A percentile compares a stretch with the other conserved stretches of the same genome.
Evolutionary conservation across 2,329 filamentous ascomycete species (phyloP).

Genomic region (Diaporthe ampelina): DNA sequence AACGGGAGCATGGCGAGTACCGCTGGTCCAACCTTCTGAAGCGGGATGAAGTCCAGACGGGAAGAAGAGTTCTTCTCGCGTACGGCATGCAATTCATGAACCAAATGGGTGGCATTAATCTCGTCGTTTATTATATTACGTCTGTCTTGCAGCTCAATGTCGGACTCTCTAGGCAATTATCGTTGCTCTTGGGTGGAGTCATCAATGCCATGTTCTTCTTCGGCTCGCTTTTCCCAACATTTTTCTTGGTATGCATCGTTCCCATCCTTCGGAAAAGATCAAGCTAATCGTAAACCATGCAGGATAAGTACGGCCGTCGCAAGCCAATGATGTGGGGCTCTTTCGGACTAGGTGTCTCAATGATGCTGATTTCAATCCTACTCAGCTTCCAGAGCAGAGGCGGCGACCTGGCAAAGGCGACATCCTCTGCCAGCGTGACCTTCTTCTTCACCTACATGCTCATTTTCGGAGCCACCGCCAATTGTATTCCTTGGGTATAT

Average conservation of each 20-base stretch:
- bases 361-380: slow-evolving; percentile 55
- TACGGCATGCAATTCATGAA: slow-evolving; percentile 65
- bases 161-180: slow-evolving; percentile 48
- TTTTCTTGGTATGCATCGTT: slow-evolving; percentile 26
- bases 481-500: slow-evolving; percentile 55
- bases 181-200: slow-evolving; percentile 53
- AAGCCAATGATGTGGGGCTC: slow-evolving; percentile 60
- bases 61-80: slow-evolving; percentile 60
- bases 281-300: background rate
- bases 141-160: slow-evolving; percentile 53
- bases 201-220: slow-evolving; percentile 56
- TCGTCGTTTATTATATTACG: slow-evolving; percentile 56
- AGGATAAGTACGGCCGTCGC: slow-evolving; percentile 51
- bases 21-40: slow-evolving; percentile 58
- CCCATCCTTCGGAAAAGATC: background rate
- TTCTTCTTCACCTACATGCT: slow-evolving; percentile 53
- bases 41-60: slow-evolving; percentile 57
- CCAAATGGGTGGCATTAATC: slow-evolving; percentile 63
- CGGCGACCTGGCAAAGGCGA: slow-evolving; percentile 41
- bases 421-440: slow-evolving; percentile 49
- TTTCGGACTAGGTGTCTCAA: slow-evolving; percentile 51
- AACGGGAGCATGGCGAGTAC: slow-evolving; percentile 48
- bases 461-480: slow-evolving; percentile 49
- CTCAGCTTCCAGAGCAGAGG: slow-evolving; percentile 45
- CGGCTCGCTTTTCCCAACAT: slow-evolving; percentile 47